A percentile compares a stretch with the other conserved stretches of the same genome.
Evolutionary conservation across 169 alveolate genomes (phyloP).

Genomic region (Eimeria tenella): DNA sequence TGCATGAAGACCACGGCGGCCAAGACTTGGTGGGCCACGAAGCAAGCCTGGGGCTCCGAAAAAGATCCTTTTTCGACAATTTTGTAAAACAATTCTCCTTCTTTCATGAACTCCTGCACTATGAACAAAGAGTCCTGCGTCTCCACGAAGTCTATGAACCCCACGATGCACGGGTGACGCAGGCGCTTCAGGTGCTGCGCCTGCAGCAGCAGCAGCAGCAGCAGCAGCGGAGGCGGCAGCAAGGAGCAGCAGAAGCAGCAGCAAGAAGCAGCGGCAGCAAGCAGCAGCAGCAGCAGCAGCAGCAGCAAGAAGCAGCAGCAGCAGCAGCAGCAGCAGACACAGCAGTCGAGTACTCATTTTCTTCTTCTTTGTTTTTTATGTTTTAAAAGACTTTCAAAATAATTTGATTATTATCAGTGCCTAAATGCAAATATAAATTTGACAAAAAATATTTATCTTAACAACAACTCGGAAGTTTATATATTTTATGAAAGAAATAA

Average conservation of each 20-base stretch:
- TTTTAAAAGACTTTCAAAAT: too few species aligned
- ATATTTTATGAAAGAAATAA: too few species aligned
- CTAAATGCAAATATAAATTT: too few species aligned
- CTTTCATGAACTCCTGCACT: slow-evolving; percentile 87
- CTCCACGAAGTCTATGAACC: slow-evolving; percentile 80
- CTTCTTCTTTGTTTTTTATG: too few species aligned
- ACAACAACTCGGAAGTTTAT: too few species aligned
- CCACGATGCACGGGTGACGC: slow-evolving; percentile 83
- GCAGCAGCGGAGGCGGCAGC: neutral
- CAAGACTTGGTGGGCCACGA: slow-evolving; percentile 79
- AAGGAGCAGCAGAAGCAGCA: too few species aligned
- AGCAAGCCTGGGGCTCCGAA: slow-evolving; percentile 82
- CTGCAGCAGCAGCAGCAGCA: slow-evolving; percentile 64
- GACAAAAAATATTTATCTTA: too few species aligned
- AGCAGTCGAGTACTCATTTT: too few species aligned
- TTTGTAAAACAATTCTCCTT: slow-evolving; percentile 91
- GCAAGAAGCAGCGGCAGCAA: too few species aligned
- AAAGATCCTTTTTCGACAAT: slow-evolving; percentile 83
- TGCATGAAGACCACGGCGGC: slow-evolving; percentile 82
- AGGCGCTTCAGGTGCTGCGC: slow-evolving; percentile 77
- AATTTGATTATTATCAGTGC: too few species aligned
- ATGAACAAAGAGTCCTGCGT: slow-evolving; percentile 82
- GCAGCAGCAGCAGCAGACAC: neutral
- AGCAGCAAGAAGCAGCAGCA: too few species aligned
- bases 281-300: neutral